Evolutionary conservation across 2,329 filamentous ascomycete species (phyloP), one percentile per base, ranked within the genome.

Genomic region (Fusarium sororula): DNA sequence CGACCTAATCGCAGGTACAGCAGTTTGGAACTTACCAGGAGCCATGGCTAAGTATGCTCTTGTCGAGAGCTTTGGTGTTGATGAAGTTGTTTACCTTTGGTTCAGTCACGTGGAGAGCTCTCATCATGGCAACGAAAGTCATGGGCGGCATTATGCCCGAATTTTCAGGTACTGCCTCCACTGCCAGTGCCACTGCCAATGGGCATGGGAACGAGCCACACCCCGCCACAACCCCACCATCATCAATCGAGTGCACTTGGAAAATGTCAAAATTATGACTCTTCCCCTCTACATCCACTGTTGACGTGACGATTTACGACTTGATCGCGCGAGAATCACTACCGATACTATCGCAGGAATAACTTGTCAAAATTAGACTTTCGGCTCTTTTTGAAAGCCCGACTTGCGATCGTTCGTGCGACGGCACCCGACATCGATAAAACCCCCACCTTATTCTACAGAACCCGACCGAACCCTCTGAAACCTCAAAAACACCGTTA

Each of bases 401-500:
- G 67, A 72, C 68, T 62, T 56, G 72, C 73, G 72, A 72, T 70
- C 74, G 70, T 72, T 70, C 73, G 70, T 72, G 70, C 72, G 75
- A 75, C 75, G 59, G 70, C 74, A 73, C 66, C 63, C 72, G 75
- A 77, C 75, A 76, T 73, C 70, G 73, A 68, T 67, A 30, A 28
- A 26, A 22, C 79, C 79, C 82, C 82, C 80, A 81, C 71, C 77
- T 78, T 73, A 58, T 51, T 74, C 75, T 65, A 59, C 38, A 70
- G 68, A 74, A 70, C 71, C 75, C 75, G 72, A 77, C 74, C 70
- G 60, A 71, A 73, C 50, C 59, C 61, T 72, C 57, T 74, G 59
- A 75, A 63, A 66, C 58, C 71, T 65, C 76, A 70, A 80, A 70
- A 81, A 81, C 57, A 83, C 85, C 87, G 87, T 88, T 90, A 93